Conservation (phyloP, 495 filamentous ascomycete genomes). For the Pyrenula massariospora region DNA sequence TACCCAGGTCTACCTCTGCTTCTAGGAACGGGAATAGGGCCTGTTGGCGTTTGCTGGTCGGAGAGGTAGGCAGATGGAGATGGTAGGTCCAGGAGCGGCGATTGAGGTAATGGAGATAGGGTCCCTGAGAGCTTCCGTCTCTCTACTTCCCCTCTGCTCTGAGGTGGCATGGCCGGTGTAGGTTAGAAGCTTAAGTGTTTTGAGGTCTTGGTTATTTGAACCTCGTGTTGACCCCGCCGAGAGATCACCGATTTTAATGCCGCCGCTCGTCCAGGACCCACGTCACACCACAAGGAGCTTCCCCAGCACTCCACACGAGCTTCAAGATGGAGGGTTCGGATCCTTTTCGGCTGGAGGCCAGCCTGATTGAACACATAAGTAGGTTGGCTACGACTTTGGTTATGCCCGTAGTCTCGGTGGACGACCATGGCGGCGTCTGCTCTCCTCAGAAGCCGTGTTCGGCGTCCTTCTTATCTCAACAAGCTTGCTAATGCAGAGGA, state of each 20-base stretch:
- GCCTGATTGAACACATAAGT: not conserved
- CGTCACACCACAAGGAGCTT: not conserved
- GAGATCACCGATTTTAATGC: not conserved
- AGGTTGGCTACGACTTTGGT: not conserved
- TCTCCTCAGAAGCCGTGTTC: slow-evolving; percentile 60
- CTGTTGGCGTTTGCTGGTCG: not conserved
- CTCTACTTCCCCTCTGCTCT: not conserved
- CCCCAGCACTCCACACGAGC: not conserved
- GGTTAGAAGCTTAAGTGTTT: not conserved
- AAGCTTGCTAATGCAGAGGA: slow-evolving; percentile 74
- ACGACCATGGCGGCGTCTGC: slow-evolving; percentile 52
- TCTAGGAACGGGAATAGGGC: not conserved
- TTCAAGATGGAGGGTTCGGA: not conserved
- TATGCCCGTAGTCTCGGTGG: not conserved
- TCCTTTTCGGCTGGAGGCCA: not conserved
- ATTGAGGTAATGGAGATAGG: not conserved
- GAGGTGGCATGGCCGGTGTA: not conserved
- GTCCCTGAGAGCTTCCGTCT: not conserved
- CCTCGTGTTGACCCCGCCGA: not conserved
- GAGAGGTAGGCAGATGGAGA: not conserved
- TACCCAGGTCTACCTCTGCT: no score
- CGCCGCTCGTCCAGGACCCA: not conserved
- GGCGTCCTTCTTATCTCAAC: slow-evolving; percentile 63
- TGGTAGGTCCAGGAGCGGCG: not conserved
- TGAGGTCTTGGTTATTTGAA: no score